A percentile compares a stretch with the other conserved stretches of the same genome.
Conservation (phyloP, 2,329 filamentous ascomycete genomes). For the Macroventuria anomochaeta region DNA sequence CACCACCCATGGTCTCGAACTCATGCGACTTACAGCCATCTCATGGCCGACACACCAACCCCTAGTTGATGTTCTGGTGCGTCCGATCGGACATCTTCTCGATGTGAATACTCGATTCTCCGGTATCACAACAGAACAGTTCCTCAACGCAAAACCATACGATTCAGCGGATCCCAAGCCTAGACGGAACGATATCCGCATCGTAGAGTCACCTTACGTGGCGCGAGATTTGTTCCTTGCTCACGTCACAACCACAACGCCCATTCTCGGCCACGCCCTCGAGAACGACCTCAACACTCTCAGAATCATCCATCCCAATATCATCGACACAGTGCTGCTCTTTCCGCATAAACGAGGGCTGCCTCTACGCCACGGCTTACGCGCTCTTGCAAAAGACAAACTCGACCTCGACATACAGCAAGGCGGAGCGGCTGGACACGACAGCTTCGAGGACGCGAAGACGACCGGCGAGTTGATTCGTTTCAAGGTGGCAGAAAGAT, state of each 20-base stretch:
- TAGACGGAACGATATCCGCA: constrained; percentile 60
- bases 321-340: constrained; percentile 85
- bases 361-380: constrained; percentile 79
- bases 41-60: constrained; percentile 80
- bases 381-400: constrained; percentile 71
- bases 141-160: constrained; percentile 65
- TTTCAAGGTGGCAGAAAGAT: constrained; percentile 71
- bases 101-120: constrained; percentile 94
- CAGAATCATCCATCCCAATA: constrained; percentile 81
- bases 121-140: constrained; percentile 80
- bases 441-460: constrained; percentile 88
- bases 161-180: constrained; percentile 33
- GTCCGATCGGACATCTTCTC: constrained; percentile 80
- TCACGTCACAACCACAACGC: constrained; percentile 76
- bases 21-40: constrained; percentile 87
- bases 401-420: constrained; percentile 81
- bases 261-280: constrained; percentile 88
- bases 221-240: constrained; percentile 81
- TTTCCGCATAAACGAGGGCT: constrained; percentile 80
- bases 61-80: constrained; percentile 83
- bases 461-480: constrained; percentile 87
- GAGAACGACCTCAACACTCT: constrained; percentile 93
- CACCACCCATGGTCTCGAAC: constrained; percentile 84
- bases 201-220: constrained; percentile 75
- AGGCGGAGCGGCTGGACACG: constrained; percentile 73